phyloP scores from a whole-genome alignment of 495 filamentous ascomycete genomes.

The Acidiella bohemica region DNA sequence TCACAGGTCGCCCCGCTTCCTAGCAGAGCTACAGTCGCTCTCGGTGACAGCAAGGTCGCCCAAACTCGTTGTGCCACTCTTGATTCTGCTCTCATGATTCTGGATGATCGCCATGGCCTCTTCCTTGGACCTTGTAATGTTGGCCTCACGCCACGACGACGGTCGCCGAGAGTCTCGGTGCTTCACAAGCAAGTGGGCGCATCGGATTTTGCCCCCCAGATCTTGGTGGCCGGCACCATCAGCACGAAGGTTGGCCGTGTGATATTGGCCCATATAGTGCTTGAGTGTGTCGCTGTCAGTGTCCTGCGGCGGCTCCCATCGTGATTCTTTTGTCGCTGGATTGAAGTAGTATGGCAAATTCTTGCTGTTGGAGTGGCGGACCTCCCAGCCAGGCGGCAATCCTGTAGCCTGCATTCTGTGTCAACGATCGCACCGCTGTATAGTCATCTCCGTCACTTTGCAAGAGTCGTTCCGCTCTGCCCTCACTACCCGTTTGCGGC shows the following conservation, averaged over 20 bases:
- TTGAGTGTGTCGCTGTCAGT: conserved; percentile 86
- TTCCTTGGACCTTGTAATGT: conserved; percentile 77
- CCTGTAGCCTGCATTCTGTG: conserved; percentile 46
- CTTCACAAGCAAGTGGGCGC: conserved; percentile 84
- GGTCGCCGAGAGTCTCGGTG: conserved; percentile 75
- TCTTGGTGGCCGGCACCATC: conserved; percentile 28
- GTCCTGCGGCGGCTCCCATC: conserved; percentile 82
- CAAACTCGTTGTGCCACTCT: conserved; percentile 48
- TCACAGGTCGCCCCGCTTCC: conserved; percentile 83
- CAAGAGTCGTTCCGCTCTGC: no score
- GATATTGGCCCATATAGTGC: conserved; percentile 76
- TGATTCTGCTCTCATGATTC: conserved; percentile 59
- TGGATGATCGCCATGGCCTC: conserved; percentile 68
- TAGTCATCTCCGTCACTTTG: no score
- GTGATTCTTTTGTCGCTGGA: conserved; percentile 60
- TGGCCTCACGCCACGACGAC: conserved; percentile 77
- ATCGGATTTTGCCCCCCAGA: conserved; percentile 75
- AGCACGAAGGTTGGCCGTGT: conserved; percentile 43
- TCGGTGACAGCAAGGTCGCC: conserved; percentile 75
- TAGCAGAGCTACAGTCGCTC: conserved; percentile 86
- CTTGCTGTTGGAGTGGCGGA: conserved; percentile 81
- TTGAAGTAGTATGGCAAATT: conserved; percentile 99
- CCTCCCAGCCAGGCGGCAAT: conserved; percentile 79
- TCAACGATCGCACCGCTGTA: no score
- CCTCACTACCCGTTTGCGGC: no score